Evolutionary conservation across 176 grass and related monocot species (phyloP).

Genomic region (Tillandsia fasciculata): DNA sequence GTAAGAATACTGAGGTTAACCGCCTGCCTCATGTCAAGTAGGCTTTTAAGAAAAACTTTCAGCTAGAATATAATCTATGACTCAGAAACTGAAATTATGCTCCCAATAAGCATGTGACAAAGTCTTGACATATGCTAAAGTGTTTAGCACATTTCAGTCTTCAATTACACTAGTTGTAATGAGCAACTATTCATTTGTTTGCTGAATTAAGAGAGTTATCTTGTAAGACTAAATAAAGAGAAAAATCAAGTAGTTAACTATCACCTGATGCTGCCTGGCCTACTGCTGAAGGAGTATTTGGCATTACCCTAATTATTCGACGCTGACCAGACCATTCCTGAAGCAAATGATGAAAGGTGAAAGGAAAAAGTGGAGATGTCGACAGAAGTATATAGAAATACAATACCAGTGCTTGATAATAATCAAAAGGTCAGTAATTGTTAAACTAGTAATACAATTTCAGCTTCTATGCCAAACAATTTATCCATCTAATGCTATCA

Average conservation of each 20-base stretch:
- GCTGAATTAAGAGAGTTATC: too few relatives aligned
- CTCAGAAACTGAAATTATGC: background rate
- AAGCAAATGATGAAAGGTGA: too few relatives aligned
- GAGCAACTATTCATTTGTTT: background rate
- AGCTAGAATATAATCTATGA: background rate
- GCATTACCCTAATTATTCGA: slow-evolving; percentile 96
- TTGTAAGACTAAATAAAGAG: background rate
- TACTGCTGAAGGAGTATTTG: slow-evolving; percentile 93
- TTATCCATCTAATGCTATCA: too few relatives aligned
- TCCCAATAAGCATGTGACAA: too few relatives aligned
- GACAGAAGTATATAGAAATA: too few relatives aligned
- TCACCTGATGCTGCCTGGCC: slow-evolving; percentile 95
- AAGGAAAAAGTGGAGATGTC: too few relatives aligned
- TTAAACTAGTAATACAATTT: too few relatives aligned
- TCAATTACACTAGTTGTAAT: background rate
- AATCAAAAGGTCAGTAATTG: too few relatives aligned
- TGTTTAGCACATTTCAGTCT: too few relatives aligned
- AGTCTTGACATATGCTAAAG: too few relatives aligned
- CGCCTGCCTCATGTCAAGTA: background rate
- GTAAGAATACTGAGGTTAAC: background rate
- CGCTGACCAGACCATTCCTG: slow-evolving; percentile 92
- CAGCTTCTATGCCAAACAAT: too few relatives aligned
- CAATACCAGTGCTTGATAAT: too few relatives aligned
- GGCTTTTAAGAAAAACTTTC: background rate
- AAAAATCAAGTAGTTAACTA: background rate